Evolutionary conservation across 352 stramenopile genomes (phyloP).

Genomic region (Phytophthora citricola): DNA sequence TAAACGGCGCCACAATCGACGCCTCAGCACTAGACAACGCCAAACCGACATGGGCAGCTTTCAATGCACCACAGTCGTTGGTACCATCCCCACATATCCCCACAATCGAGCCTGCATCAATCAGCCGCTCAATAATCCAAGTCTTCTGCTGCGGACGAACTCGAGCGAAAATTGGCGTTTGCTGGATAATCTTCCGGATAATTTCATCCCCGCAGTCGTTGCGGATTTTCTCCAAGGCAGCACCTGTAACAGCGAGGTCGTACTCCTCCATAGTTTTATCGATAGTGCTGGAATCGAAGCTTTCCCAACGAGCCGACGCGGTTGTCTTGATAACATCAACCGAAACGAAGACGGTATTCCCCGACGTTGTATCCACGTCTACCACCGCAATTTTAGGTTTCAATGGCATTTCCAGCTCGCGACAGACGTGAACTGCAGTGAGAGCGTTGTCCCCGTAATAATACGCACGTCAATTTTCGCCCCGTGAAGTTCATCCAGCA

Average conservation of each 20-base stretch:
- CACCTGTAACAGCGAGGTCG: slow-evolving; percentile 58
- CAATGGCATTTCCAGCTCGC: slow-evolving; percentile 49
- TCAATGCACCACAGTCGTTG: slow-evolving; percentile 90
- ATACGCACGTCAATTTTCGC: slow-evolving; percentile 70
- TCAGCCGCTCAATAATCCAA: slow-evolving; percentile 65
- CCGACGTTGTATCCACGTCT: slow-evolving; percentile 31
- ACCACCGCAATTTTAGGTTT: slow-evolving; percentile 52
- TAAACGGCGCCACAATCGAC: slow-evolving; percentile 89
- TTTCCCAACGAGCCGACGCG: slow-evolving; percentile 23
- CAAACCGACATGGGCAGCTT: slow-evolving; percentile 86
- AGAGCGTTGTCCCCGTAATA: slow-evolving; percentile 72
- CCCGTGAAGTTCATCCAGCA: slow-evolving; percentile 64
- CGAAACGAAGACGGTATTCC: slow-evolving; percentile 36
- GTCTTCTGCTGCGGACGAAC: slow-evolving; percentile 63
- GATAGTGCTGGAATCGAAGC: slow-evolving; percentile 42
- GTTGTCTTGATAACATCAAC: slow-evolving; percentile 38
- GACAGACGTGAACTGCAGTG: slow-evolving; percentile 52
- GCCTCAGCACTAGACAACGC: slow-evolving; percentile 86
- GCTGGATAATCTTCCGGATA: slow-evolving; percentile 43
- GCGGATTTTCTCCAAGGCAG: slow-evolving; percentile 49
- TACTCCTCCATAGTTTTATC: slow-evolving; percentile 30
- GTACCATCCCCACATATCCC: slow-evolving; percentile 69
- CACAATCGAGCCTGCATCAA: slow-evolving; percentile 46
- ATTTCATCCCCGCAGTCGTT: slow-evolving; percentile 39
- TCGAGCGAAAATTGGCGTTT: slow-evolving; percentile 65